Evolutionary conservation across 2,329 filamentous ascomycete species (phyloP).

Genomic region (Verticillium tricorpus): DNA sequence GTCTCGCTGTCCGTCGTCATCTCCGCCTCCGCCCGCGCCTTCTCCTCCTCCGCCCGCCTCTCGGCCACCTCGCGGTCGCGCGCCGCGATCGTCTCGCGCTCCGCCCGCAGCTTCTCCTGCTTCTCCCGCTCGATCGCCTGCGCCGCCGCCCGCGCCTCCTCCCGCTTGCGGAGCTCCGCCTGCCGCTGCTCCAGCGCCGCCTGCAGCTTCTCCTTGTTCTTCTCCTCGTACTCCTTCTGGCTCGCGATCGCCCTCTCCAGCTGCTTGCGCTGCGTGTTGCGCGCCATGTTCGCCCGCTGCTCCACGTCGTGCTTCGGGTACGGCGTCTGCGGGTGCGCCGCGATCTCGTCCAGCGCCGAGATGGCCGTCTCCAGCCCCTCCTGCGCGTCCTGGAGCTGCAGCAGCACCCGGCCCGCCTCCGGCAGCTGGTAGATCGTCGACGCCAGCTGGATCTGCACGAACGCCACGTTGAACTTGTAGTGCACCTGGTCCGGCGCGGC

Average conservation of each 20-base stretch:
- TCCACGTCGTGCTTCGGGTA: slow-evolving; percentile 90
- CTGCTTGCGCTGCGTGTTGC: slow-evolving; percentile 90
- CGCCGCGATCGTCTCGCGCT: slow-evolving; percentile 76
- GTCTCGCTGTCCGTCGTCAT: slow-evolving; percentile 78
- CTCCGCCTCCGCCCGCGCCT: slow-evolving; percentile 66
- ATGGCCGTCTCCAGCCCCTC: slow-evolving; percentile 84
- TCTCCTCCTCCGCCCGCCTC: slow-evolving; percentile 66
- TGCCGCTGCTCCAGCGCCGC: slow-evolving; percentile 77
- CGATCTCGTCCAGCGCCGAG: slow-evolving; percentile 61
- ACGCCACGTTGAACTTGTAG: slow-evolving; percentile 96
- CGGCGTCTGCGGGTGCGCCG: slow-evolving; percentile 62
- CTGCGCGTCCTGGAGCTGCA: slow-evolving; percentile 76
- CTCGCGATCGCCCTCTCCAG: slow-evolving; percentile 78
- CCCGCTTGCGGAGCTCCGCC: slow-evolving; percentile 70
- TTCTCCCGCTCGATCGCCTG: slow-evolving; percentile 68
- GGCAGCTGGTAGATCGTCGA: slow-evolving; percentile 70
- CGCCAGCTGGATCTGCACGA: slow-evolving; percentile 92
- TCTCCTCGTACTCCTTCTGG: slow-evolving; percentile 88
- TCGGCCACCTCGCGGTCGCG: slow-evolving; percentile 69
- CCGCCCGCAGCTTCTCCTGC: slow-evolving; percentile 78
- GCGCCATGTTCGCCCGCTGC: slow-evolving; percentile 94
- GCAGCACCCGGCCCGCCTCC: slow-evolving; percentile 71
- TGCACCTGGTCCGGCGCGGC: slow-evolving; percentile 80
- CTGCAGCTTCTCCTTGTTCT: slow-evolving; percentile 82
- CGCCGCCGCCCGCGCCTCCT: slow-evolving; percentile 67